Percentiles rank a stretch among this genome's conserved stretches.
phyloP scores from a whole-genome alignment of 257 asterid genomes.

The Ophiorrhiza pumila region DNA sequence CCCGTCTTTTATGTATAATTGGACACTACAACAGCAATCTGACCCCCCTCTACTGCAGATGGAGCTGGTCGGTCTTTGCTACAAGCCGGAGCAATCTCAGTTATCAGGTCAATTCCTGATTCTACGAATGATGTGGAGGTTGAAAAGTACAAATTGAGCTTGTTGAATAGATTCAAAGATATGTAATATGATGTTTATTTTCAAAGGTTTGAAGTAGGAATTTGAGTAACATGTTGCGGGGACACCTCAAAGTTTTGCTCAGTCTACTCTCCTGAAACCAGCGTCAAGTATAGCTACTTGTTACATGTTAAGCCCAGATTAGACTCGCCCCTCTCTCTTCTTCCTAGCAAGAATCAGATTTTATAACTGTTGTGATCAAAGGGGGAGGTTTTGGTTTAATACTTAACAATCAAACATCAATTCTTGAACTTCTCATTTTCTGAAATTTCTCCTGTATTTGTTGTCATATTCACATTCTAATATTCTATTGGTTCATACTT shows the following conservation, averaged over 20 bases:
- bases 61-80: slow-evolving; percentile 56
- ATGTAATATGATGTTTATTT: slow-evolving; percentile 28
- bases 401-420: background rate
- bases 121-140: slow-evolving; percentile 53
- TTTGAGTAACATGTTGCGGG: background rate
- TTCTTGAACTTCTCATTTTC: background rate
- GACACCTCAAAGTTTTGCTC: background rate
- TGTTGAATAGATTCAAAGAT: slow-evolving; percentile 50
- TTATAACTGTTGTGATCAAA: background rate
- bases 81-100: slow-evolving; percentile 60
- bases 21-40: slow-evolving; percentile 3
- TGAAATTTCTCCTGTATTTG: background rate
- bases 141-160: slow-evolving; percentile 44
- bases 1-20: background rate
- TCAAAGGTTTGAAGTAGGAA: slow-evolving; percentile 8
- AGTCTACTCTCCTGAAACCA: background rate
- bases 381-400: background rate
- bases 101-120: slow-evolving; percentile 47
- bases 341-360: background rate
- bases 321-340: background rate
- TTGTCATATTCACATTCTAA: background rate
- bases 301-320: too few species aligned
- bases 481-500: background rate
- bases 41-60: slow-evolving; percentile 35
- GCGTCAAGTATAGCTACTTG: too few species aligned